These are phyloP conservation scores for Macadamia tetraphylla DNA, from an alignment of 164 flowering plant genomes.

Conservation along the genomic window DNA sequence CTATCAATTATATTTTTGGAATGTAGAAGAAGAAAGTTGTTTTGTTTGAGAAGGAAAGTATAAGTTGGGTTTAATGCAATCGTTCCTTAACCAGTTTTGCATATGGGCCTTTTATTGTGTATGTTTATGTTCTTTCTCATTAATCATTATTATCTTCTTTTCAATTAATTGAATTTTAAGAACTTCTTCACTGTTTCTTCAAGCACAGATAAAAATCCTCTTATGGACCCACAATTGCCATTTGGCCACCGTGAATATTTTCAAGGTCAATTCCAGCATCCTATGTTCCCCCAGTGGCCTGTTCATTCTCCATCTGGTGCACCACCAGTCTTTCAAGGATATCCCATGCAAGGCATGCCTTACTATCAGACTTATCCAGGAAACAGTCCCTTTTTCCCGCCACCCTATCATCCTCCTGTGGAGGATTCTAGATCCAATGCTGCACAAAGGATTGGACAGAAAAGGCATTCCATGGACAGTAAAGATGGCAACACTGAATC, in stretches of 20 bases:
- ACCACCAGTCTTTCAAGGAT: slow-evolving; percentile 60
- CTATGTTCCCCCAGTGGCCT: slow-evolving; percentile 80
- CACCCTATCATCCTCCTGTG: slow-evolving; percentile 49
- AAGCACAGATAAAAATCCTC: slow-evolving; percentile 45
- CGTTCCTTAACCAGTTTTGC: too few species aligned
- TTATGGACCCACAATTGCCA: slow-evolving; percentile 40
- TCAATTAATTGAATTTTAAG: slow-evolving; percentile 3
- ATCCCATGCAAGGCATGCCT: slow-evolving; percentile 86
- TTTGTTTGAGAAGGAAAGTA: too few species aligned
- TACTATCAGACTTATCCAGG: slow-evolving; percentile 72
- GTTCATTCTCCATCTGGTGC: slow-evolving; percentile 69
- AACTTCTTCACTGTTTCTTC: background rate
- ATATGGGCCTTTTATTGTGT: background rate
- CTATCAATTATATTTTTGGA: too few species aligned
- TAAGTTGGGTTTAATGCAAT: too few species aligned
- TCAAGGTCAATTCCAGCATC: slow-evolving; percentile 76
- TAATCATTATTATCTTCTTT: slow-evolving; percentile 3
- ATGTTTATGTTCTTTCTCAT: too few species aligned
- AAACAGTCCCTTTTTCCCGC: slow-evolving; percentile 47
- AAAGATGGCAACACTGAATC: slow-evolving; percentile 41
- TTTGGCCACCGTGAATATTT: slow-evolving; percentile 50
- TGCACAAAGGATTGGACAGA: slow-evolving; percentile 37
- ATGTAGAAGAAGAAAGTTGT: too few species aligned
- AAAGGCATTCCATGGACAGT: slow-evolving; percentile 60
- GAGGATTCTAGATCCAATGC: slow-evolving; percentile 46